Evolutionary conservation across 768 basidiomycete genomes (phyloP).

Genomic region (Gelatoporia subvermispora): DNA sequence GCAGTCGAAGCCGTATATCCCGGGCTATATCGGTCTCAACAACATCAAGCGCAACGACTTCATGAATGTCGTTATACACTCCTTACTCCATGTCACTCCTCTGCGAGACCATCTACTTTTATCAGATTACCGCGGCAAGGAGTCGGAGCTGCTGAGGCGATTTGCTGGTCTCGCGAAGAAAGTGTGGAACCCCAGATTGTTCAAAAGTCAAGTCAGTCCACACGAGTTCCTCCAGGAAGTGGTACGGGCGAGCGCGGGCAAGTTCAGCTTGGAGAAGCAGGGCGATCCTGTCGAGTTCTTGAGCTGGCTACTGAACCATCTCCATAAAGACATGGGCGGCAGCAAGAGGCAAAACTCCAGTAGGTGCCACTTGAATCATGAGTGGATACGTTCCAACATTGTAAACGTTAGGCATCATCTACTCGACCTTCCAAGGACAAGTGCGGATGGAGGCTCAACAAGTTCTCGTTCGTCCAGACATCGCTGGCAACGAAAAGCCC

Average conservation of each 20-base stretch:
- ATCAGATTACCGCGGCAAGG: constrained; percentile 65
- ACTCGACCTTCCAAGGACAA: constrained; percentile 91
- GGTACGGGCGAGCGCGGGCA: constrained; percentile 79
- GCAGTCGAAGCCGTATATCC: constrained; percentile 71
- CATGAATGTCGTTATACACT: constrained; percentile 95
- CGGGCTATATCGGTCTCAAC: constrained; percentile 95
- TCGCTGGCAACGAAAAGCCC: constrained; percentile 73
- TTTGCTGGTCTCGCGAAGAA: constrained; percentile 88
- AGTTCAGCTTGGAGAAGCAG: constrained; percentile 89
- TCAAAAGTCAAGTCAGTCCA: constrained; percentile 98
- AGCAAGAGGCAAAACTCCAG: constrained; percentile 89
- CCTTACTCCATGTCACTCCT: constrained; percentile 86
- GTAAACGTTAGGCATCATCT: constrained; percentile 68
- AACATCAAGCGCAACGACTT: constrained; percentile 98
- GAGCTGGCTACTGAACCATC: constrained; percentile 89
- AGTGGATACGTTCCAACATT: constrained; percentile 17
- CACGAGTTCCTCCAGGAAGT: constrained; percentile 99
- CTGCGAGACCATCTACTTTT: constrained; percentile 85
- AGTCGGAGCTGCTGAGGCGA: constrained; percentile 83
- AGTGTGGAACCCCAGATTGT: constrained; percentile 92
- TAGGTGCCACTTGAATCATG: constrained; percentile 34
- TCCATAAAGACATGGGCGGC: constrained; percentile 93
- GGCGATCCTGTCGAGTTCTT: constrained; percentile 97
- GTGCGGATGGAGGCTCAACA: constrained; percentile 91
- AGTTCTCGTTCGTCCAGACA: constrained; percentile 78